Evolutionary conservation across 2,329 filamentous ascomycete species (phyloP).

Genomic region (Nothopassalora personata): DNA sequence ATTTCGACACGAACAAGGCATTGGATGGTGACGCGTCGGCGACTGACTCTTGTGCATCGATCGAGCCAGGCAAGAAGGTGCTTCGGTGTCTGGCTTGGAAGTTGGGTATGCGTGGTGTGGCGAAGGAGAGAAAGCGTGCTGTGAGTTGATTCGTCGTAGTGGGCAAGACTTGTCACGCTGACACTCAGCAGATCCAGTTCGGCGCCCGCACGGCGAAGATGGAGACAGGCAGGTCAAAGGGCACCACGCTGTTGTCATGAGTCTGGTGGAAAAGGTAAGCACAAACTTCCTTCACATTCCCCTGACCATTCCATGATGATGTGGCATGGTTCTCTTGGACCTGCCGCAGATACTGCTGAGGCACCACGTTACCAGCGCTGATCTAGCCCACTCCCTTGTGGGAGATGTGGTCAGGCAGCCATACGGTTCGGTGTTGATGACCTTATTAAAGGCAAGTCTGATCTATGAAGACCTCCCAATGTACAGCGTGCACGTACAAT

Average conservation of each 20-base stretch:
- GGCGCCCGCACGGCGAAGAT: conserved; percentile 44
- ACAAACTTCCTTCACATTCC: background rate
- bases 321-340: conserved; percentile 16
- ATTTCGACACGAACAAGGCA: conserved; percentile 50
- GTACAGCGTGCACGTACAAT: background rate
- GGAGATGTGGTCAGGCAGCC: conserved; percentile 24
- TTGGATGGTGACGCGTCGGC: conserved; percentile 14
- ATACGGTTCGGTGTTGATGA: conserved; percentile 19
- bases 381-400: conserved; percentile 20
- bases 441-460: conserved; percentile 30
- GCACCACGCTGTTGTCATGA: conserved; percentile 41
- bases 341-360: conserved; percentile 31
- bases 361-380: conserved; percentile 10
- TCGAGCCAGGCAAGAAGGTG: conserved; percentile 77
- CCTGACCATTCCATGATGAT: conserved; percentile 19
- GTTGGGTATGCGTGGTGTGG: conserved; percentile 65
- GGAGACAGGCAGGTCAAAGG: conserved; percentile 46
- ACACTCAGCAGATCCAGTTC: conserved; percentile 37
- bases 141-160: conserved; percentile 46
- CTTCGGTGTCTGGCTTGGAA: conserved; percentile 70
- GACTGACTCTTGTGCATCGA: conserved; percentile 24
- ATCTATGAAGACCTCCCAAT: conserved; percentile 7
- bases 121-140: conserved; percentile 87
- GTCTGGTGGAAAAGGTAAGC: background rate
- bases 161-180: conserved; percentile 1